phyloP scores from a whole-genome alignment of 2,329 filamentous ascomycete genomes.

The Ambrosiella beaveri region DNA sequence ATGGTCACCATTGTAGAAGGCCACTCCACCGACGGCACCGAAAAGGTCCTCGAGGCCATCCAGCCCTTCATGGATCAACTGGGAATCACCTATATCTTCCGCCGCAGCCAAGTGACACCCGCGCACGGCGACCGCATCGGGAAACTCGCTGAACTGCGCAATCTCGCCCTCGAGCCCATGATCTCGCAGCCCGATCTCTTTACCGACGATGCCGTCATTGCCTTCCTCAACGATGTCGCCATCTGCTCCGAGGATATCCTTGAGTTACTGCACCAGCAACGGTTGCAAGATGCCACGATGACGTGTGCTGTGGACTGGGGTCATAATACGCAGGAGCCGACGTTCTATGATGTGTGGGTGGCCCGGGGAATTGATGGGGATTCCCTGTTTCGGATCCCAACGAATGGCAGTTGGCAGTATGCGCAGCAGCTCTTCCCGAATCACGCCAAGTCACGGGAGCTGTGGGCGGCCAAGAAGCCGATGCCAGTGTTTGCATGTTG shows the following conservation, averaged over 20 bases:
- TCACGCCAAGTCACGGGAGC: conserved; percentile 20
- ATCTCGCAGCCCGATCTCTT: conserved; percentile 14
- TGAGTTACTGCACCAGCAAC: conserved; percentile 34
- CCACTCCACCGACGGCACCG: conserved; percentile 36
- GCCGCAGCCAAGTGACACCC: conserved; percentile 27
- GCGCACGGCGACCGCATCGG: conserved; percentile 26
- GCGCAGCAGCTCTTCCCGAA: conserved; percentile 37
- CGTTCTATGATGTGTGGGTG: conserved; percentile 42
- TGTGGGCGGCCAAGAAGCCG: conserved; percentile 24
- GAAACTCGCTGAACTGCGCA: conserved; percentile 32
- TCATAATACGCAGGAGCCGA: conserved; percentile 25
- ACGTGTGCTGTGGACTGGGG: conserved; percentile 43
- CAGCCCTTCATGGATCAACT: conserved; percentile 22
- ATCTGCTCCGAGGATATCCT: conserved; percentile 38
- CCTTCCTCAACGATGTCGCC: conserved; percentile 39
- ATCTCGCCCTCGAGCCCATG: conserved; percentile 33
- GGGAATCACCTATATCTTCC: conserved; percentile 26
- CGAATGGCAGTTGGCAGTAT: conserved; percentile 30
- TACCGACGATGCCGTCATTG: conserved; percentile 23
- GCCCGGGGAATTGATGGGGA: conserved; percentile 35
- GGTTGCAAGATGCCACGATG: conserved; percentile 32
- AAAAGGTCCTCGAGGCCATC: conserved; percentile 29
- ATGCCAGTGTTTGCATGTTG: conserved; percentile 46
- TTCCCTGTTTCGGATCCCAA: conserved; percentile 35
- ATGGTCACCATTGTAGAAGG: conserved; percentile 39